Conservation (phyloP, 441 rosid species). For the Arabidopsis lyrata region DNA sequence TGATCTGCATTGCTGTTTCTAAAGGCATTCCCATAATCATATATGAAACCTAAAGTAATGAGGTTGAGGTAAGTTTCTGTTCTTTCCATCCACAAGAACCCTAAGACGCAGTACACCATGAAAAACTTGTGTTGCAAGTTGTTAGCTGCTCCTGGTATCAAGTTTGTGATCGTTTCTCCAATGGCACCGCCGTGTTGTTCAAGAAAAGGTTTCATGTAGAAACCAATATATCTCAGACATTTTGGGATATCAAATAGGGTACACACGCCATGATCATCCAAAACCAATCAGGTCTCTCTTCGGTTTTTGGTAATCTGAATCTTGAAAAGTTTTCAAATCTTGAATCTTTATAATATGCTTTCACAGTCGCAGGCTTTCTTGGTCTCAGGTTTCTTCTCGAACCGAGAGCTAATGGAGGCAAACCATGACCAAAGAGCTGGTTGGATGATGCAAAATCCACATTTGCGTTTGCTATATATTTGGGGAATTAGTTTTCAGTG, state of each 20-base stretch:
- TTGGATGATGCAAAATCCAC: neutral
- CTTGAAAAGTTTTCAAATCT: neutral
- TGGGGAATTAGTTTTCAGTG: neutral
- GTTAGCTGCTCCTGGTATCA: neutral
- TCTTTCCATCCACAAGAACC: neutral
- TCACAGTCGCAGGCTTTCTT: neutral
- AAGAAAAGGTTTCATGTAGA: neutral
- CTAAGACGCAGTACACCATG: neutral
- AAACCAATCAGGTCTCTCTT: neutral
- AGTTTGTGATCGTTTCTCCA: neutral
- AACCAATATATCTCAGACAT: neutral
- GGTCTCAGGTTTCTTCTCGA: neutral
- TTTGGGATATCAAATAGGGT: neutral
- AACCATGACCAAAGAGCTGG: neutral
- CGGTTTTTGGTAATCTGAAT: neutral
- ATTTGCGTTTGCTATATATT: neutral
- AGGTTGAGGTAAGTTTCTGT: neutral
- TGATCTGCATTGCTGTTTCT: slow-evolving; percentile 57
- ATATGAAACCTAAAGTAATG: slow-evolving; percentile 63
- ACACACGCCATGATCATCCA: neutral
- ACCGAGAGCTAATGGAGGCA: neutral
- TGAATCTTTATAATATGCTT: neutral
- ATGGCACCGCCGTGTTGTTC: neutral
- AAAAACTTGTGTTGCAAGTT: neutral
- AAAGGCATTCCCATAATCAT: slow-evolving; percentile 74